Evolutionary conservation across 148 eudicot species (phyloP), one percentile per base, ranked within the genome.

Genomic region (Heliamphora exappendiculata): DNA sequence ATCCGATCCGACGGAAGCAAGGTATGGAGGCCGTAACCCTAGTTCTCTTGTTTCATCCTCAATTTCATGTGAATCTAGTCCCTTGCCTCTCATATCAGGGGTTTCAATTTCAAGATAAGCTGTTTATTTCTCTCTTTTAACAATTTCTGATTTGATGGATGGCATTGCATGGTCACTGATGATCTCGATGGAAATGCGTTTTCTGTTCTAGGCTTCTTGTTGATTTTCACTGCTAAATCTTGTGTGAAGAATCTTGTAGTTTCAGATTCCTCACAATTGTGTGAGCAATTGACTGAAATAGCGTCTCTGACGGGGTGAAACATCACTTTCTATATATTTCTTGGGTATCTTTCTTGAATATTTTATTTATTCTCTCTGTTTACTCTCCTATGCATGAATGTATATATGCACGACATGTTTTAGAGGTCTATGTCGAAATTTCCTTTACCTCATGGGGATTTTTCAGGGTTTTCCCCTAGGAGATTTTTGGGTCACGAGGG

Each of bases 1-100:
- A 73, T 73, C 76, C 17, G 76, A 73, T 73, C 66, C 50, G 12
- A 26, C 16, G 39, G 50, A 57, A 24, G 66, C 20, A 42, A 73
- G 76, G 76, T 73, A 55, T 37, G 3, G 26, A 36, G 37, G 7
- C 10, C 14, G 36, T 28, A 74, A 33, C 24, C 67, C 55, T 59
- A 60, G 51, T 26, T 42, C 67, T 74, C 41, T 42, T 44, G 12
- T 42, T 59, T 6, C 66, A 28, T 7, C 17, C 36, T 14, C 39
- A 12, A 16, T n/a, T 26, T 17, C 28, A 2, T 28, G 31, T 41
- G 9, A 13, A 20, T 74, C 1, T 74, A 41, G 16, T 1, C 36
- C 2, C 41, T 60, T 28, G 19, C 37, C 66, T 41, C 24, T 57
- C 47, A 17, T 54, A 1, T 42, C 44, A 42, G 7, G 39, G 64